These are phyloP conservation scores for Vickermania ingenoplastis DNA, from an alignment of 208 protist genomes.

Conservation along the genomic window DNA sequence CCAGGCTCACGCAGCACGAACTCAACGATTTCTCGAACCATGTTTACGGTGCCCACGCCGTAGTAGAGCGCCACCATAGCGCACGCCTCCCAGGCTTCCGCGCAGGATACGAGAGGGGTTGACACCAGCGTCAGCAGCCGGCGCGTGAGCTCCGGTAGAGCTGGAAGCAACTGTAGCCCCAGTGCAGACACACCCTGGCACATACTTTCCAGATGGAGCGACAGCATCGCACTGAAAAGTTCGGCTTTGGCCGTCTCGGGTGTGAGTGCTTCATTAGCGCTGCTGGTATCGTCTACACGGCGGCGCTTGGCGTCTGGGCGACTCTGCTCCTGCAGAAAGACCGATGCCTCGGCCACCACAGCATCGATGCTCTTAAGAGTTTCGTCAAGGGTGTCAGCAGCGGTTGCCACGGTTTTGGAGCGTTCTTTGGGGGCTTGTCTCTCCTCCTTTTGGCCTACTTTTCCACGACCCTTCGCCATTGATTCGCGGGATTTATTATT, in stretches of 20 bases:
- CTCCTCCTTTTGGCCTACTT: too few species aligned
- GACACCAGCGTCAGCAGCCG: slow-evolving; percentile 31
- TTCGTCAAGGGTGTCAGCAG: background rate
- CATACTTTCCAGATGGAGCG: slow-evolving; percentile 30
- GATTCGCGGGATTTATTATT: too few species aligned
- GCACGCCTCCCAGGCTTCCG: slow-evolving; percentile 42
- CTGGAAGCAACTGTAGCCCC: slow-evolving; percentile 48
- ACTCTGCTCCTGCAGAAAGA: background rate
- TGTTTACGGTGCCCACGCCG: slow-evolving; percentile 30
- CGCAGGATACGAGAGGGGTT: slow-evolving; percentile 27
- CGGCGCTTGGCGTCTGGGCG: background rate
- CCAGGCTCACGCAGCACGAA: slow-evolving; percentile 30
- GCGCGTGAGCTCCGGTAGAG: slow-evolving; percentile 30
- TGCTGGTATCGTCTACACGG: background rate
- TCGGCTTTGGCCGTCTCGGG: slow-evolving; percentile 13
- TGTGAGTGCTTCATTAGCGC: slow-evolving; percentile 5
- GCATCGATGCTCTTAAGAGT: background rate
- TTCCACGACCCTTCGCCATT: too few species aligned
- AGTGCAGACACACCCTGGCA: slow-evolving; percentile 15
- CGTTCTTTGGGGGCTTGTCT: too few species aligned
- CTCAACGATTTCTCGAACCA: slow-evolving; percentile 36
- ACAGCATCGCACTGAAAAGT: slow-evolving; percentile 41
- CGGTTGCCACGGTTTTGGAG: too few species aligned
- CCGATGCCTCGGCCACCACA: background rate
- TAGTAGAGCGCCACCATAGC: slow-evolving; percentile 46